Base-by-base conservation (phyloP, 2,329 filamentous ascomycete species). In the Aspergillus caelatus region DNA sequence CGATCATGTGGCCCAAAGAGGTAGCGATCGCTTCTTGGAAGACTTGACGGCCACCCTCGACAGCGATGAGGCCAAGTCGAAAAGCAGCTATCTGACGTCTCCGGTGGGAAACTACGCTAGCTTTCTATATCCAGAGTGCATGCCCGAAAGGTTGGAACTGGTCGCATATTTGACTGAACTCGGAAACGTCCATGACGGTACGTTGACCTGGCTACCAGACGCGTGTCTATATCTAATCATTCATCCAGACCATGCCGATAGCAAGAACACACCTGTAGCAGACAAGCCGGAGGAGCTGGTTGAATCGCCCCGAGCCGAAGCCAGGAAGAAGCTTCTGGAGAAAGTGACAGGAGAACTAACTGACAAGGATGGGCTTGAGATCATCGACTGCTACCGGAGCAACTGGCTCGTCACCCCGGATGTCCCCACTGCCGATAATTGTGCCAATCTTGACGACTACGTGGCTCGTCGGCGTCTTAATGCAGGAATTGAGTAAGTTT, bases 81-180 rank as follows among this genome's bases (percentile, higher is more conserved):
- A 57, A 34, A 50, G 56, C 45, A 62, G 63, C 60, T 65, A 62
- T 45, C 52, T 65, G 1, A 58, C 60, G 19, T 65, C 60, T 14
- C 56, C 63, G 23, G 63, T 63, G 23, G 63, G 63, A 52, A 65
- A 65, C 46, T 65, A 65, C 30, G 63, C 63, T 32, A 65, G 63
- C 36, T 62, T 65, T 46, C 39, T 65, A 43, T 65, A 65, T 26
- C 63, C 63, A 21, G 63, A 65, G 43, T 65, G 63, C 36, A 26
- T 62, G 53, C 63, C 63, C 41, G 63, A 65, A 28, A 55, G 61
- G 11, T 52, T 65, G 12, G 60, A 65, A 34, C 23, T 62, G 9
- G 60, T 65, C 16, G 57, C 63, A 19, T 65, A 65, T 23, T 39
- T 65, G 57, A 65, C 63, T 26, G 63, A 65, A 19, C 57, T 65